Conservation (phyloP, 2,329 filamentous ascomycete species). For the Madurella mycetomatis region DNA sequence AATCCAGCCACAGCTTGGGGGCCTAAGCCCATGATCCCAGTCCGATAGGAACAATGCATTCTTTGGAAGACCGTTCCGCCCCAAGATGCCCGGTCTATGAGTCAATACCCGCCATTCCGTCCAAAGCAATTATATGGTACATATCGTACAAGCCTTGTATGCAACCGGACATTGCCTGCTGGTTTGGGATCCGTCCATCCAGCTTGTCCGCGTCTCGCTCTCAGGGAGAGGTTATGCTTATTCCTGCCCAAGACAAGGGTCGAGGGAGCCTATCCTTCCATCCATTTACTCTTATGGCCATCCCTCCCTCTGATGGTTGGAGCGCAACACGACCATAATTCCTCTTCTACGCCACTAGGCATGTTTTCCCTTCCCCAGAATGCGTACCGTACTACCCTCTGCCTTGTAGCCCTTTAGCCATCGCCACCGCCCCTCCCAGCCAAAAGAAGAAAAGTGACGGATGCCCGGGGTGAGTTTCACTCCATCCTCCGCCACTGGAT, state of each 20-base stretch:
- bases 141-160: slow-evolving; percentile 2
- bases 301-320: neutral
- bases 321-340: neutral
- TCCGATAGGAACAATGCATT: neutral
- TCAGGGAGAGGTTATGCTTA: no score
- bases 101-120: neutral
- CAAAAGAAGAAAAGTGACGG: neutral
- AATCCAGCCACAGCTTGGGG: no score
- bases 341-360: no score
- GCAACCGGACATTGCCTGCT: neutral
- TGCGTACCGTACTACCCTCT: no score
- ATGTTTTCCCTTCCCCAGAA: neutral
- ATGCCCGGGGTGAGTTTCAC: no score
- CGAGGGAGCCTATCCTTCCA: neutral
- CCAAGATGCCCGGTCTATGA: neutral
- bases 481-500: slow-evolving; percentile 44
- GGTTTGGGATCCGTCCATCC: no score
- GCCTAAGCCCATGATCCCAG: no score
- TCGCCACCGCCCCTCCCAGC: neutral
- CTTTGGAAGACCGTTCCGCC: neutral
- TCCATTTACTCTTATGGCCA: neutral
- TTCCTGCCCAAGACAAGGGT: no score
- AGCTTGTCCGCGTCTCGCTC: no score
- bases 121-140: neutral
- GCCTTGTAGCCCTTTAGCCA: no score